Conservation (phyloP, 345 rosid species). For the Citrus medica region DNA sequence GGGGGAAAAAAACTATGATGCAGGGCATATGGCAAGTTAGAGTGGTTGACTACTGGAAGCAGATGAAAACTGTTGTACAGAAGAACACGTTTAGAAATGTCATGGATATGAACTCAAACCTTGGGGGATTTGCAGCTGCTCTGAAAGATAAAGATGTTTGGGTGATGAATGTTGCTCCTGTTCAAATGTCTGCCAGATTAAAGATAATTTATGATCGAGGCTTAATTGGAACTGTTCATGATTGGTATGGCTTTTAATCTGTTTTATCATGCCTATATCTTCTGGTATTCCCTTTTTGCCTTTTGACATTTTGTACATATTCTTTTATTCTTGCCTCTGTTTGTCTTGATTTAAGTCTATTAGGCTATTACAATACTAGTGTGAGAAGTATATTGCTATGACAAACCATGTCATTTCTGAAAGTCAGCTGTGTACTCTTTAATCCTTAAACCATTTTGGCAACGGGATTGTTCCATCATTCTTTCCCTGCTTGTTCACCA, state of each 20-base stretch:
- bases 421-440: neutral
- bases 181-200: conserved; percentile 54
- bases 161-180: conserved; percentile 98
- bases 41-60: conserved; percentile 85
- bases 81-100: conserved; percentile 79
- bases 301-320: neutral
- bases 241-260: conserved; percentile 54
- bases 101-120: conserved; percentile 96
- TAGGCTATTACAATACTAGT: neutral
- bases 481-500: neutral
- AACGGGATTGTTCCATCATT: neutral
- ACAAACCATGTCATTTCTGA: neutral
- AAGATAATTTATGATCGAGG: conserved; percentile 94
- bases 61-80: conserved; percentile 75
- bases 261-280: neutral
- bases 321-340: neutral
- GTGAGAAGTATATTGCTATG: neutral
- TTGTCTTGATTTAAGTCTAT: neutral
- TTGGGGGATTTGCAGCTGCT: conserved; percentile 93
- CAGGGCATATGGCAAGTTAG: conserved; percentile 86
- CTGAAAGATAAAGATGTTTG: conserved; percentile 77
- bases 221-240: conserved; percentile 91
- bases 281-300: neutral
- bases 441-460: neutral
- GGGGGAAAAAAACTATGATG: conserved; percentile 16